Evolutionary conservation across 78 protist species (phyloP).

Genomic region (Dictyostelium firmibasis): DNA sequence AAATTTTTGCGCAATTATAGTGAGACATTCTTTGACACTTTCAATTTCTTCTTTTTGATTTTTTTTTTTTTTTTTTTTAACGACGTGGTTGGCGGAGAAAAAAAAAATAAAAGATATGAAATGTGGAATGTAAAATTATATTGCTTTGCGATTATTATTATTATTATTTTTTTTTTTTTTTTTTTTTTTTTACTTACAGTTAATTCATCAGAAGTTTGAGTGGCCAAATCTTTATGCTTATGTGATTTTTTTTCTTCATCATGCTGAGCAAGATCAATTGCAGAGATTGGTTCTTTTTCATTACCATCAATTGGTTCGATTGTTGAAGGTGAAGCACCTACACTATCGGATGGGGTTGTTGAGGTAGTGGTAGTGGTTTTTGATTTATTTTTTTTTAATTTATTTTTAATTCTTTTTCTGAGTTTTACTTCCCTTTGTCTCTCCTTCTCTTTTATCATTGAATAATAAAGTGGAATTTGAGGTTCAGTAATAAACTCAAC

Average conservation of each 20-base stretch:
- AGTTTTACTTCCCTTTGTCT: conserved; percentile 43
- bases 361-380: background rate
- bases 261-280: background rate
- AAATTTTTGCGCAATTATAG: background rate
- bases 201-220: conserved; percentile 16
- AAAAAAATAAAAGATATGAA: background rate
- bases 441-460: conserved; percentile 54
- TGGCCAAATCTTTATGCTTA: background rate
- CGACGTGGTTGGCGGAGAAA: background rate
- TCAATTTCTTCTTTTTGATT: background rate
- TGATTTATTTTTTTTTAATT: background rate
- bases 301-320: background rate
- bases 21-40: background rate
- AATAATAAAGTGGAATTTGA: conserved; percentile 63
- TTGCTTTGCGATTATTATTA: background rate
- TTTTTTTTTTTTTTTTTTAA: no score
- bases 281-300: background rate
- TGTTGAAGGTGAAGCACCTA: background rate
- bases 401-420: conserved; percentile 41
- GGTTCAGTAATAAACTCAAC: background rate
- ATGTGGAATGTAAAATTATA: background rate
- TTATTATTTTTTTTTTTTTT: background rate
- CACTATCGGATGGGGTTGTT: background rate
- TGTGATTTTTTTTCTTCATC: background rate
- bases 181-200: conserved; percentile 35